A percentile compares a stretch with the other conserved stretches of the same genome.
Evolutionary conservation across 805 yeast species (phyloP).

Genomic region (Nakazawaea populi): DNA sequence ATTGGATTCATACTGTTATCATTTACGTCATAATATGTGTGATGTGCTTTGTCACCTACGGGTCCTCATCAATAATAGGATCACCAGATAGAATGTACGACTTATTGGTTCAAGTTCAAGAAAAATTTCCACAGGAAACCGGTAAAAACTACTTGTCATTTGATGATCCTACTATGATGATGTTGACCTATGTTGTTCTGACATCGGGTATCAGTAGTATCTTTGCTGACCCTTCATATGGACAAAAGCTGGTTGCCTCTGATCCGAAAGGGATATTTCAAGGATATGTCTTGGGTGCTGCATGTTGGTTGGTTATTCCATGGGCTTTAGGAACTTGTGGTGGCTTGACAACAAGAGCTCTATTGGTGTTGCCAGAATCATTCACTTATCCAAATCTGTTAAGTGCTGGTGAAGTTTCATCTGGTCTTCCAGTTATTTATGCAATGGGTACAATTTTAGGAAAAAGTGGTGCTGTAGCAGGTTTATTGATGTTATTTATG

Average conservation of each 20-base stretch:
- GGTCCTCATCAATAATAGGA: conserved; percentile 24
- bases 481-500: conserved; percentile 33
- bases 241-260: conserved; percentile 26
- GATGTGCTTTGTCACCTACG: conserved; percentile 20
- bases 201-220: conserved; percentile 22
- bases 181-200: conserved; percentile 14
- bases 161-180: conserved; percentile 24
- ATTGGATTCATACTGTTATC: conserved; percentile 44
- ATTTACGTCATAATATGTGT: conserved; percentile 30
- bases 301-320: conserved; percentile 27
- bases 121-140: conserved; percentile 14
- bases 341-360: conserved; percentile 31
- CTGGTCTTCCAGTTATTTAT: conserved; percentile 31
- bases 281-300: conserved; percentile 26
- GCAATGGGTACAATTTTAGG: conserved; percentile 30
- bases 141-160: conserved; percentile 25
- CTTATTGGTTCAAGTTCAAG: conserved; percentile 17
- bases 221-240: conserved; percentile 24
- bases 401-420: conserved; percentile 29
- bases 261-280: conserved; percentile 20
- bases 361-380: conserved; percentile 25
- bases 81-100: conserved; percentile 29
- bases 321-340: conserved; percentile 25
- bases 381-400: conserved; percentile 36
- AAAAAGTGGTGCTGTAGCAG: conserved; percentile 35